Conservation (phyloP, 2,329 filamentous ascomycete species). For the Microsporum canis region DNA sequence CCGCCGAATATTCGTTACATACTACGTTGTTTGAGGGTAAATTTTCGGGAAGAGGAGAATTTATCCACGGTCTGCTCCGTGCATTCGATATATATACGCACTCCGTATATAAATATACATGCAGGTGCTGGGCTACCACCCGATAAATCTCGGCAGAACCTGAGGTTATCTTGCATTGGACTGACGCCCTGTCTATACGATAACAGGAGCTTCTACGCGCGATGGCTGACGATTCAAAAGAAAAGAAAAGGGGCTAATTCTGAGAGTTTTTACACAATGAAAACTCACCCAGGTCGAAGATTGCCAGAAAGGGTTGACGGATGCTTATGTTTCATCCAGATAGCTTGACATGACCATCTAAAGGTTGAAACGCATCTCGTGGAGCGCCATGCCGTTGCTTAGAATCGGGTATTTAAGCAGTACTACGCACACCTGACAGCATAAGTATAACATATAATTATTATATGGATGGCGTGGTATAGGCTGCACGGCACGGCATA, state of each 20-base stretch:
- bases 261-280: neutral
- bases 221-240: neutral
- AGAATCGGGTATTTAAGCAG: neutral
- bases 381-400: neutral
- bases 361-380: neutral
- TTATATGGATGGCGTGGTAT: neutral
- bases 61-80: neutral
- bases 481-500: neutral
- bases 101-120: neutral
- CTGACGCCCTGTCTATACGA: neutral
- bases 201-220: neutral
- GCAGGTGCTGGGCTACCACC: neutral
- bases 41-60: neutral
- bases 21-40: neutral
- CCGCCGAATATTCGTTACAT: neutral
- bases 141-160: neutral
- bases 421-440: neutral
- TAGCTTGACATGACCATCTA: neutral
- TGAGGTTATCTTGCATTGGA: neutral
- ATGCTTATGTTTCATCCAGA: constrained; percentile 1
- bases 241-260: neutral
- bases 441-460: neutral
- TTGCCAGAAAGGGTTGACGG: neutral
- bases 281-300: neutral
- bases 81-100: neutral